Base-by-base conservation (phyloP, 306 rosid species). In the Sophora flavescens region DNA sequence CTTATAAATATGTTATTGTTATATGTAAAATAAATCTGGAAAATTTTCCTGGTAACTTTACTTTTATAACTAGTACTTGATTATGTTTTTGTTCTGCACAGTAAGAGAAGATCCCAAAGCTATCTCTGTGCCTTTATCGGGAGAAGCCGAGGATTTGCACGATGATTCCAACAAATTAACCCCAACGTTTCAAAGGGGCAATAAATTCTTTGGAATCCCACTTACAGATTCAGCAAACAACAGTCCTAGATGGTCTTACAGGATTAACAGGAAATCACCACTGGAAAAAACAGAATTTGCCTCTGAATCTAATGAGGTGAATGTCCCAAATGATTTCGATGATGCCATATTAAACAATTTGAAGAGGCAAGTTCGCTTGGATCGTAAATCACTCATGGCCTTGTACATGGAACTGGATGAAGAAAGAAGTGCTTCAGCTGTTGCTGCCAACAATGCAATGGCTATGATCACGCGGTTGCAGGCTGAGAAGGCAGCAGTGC, bases 391-490 rank as follows among this genome's bases (percentile, higher is more conserved):
- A 13, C 85, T 88, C 39, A 82, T 85, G 86, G 93, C 78, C n/a
- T 57, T 90, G 53, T 90, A 87, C 82, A 85, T 88, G 91, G 96
- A 90, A 69, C 84, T 90, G 3, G 96, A 90, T 8, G 96, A 90
- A 84, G 96, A 90, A 68, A 85, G 96, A 73, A 90, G 88, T 13
- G 96, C 96, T 58, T 79, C 93, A 2, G 91, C 93, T 6, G 84
- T 88, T 22, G 96, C 96, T 13, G 96, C 96, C 0, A 87, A 88
- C 85, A 87, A 90, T 15, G 96, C 96, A 22, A 90, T 90, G 96
- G 91, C 96, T 16, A 90, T 90, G 96, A 90, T 90, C 75, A 90
- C 96, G 8, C 83, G 90, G 63, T 69, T 90, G 35, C 96, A 90
- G 77, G 93, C 93, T 0, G 91, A 90, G 75, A 90, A 90, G 81